Base-by-base conservation (phyloP, 805 yeast genomes). In the Candida ulmi region DNA sequence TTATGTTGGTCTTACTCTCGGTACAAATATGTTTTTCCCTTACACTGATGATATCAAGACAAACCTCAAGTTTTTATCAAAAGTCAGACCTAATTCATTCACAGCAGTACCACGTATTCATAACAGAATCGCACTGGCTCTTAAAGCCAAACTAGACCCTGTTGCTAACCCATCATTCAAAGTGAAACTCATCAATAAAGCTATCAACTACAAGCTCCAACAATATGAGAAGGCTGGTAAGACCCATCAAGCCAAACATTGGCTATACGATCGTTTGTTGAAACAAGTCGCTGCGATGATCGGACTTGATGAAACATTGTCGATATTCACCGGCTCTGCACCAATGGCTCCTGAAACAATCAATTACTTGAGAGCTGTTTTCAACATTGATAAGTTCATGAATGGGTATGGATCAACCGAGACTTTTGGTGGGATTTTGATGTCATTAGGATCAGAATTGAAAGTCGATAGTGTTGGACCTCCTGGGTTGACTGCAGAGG, bases 321-420 rank as follows among this genome's bases (percentile, higher is more conserved):
- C n/a, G 5, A 5, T 29, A 6, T n/a, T 16, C 17, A 51, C 64
- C 26, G 83, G 85, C 3, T 75, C 82, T 37, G 86, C 86, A 6
- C 85, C 87, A 29, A 68, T 80, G 42, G 64, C 77, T 34, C 67
- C 71, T 13, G 71, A 66, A 36, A 72, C 83, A 3, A 63, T 77
- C 24, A 67, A 62, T 45, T 80, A 76, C 54, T 53, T 80, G 44
- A 72, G 72, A 52, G 73, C 74, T 6, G 60, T 76, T 0, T 64
- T 80, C 32, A 69, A 69, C 31, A 50, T 67, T 26, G 53, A 63
- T 2, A 8, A 29, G 6, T 53, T 75, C 43, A 43, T 61, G 11
- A 78, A 74, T 50, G 80, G 80, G 13, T 76, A 76, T 57, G 85
- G 86, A 5, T 62, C 76, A 44, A 78, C 85, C 7, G 88, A 80